These are phyloP conservation scores for Dioszegia aurantiaca DNA, from an alignment of 768 basidiomycete genomes.

Conservation along the genomic window DNA sequence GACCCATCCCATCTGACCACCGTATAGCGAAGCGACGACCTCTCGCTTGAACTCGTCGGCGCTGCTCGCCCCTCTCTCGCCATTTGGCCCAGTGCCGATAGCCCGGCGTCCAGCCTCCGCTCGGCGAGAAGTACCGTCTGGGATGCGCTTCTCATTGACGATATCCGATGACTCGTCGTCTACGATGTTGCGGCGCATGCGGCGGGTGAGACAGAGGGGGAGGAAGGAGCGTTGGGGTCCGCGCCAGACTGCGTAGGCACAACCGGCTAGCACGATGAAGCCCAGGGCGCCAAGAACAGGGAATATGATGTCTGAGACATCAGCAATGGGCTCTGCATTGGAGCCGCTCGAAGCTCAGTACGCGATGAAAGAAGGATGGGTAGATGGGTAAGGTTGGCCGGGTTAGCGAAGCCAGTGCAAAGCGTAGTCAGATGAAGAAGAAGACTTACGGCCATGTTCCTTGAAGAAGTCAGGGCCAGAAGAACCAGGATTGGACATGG, in stretches of 20 bases:
- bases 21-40: constrained; percentile 1
- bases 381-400: too few relatives aligned
- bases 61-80: background rate
- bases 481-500: constrained; percentile 1
- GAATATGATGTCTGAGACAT: constrained; percentile 1
- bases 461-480: background rate
- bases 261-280: background rate
- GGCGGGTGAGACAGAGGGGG: constrained; percentile 1
- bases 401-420: too few relatives aligned
- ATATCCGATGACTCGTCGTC: constrained; percentile 1
- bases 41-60: constrained; percentile 12
- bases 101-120: background rate
- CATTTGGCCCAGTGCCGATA: background rate
- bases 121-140: too few relatives aligned
- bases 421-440: background rate
- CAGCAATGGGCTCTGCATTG: too few relatives aligned
- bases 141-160: constrained; percentile 2
- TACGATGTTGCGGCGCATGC: background rate
- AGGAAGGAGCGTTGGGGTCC: constrained; percentile 11
- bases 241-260: constrained; percentile 7
- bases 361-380: background rate
- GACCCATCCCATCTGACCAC: background rate
- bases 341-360: background rate
- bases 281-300: constrained; percentile 7
- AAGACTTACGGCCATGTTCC: constrained; percentile 3